These are phyloP conservation scores for Monosporozyma unispora DNA, from an alignment of 805 yeast genomes.

Conservation along the genomic window DNA sequence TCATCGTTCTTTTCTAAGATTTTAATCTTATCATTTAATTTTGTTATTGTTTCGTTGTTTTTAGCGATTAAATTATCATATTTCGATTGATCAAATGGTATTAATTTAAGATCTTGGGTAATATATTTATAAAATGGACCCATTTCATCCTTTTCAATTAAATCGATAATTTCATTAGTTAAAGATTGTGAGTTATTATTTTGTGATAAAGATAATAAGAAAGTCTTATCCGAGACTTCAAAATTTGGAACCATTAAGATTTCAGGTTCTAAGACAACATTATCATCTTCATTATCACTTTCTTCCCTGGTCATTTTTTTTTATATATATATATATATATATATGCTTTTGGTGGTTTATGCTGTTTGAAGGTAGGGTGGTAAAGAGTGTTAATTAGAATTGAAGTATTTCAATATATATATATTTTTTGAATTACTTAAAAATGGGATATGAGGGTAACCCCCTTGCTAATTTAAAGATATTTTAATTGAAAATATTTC, in stretches of 20 bases:
- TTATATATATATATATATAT: neutral
- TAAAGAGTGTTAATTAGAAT: too few species aligned
- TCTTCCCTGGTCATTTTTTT: neutral
- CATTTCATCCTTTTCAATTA: conserved; percentile 51
- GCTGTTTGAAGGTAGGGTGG: neutral
- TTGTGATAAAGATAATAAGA: conserved; percentile 40
- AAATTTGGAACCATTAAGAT: conserved; percentile 64
- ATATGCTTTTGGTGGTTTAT: neutral
- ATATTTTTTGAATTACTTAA: too few species aligned
- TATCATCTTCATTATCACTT: conserved; percentile 12
- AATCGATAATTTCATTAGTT: conserved; percentile 34
- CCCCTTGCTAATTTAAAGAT: too few species aligned
- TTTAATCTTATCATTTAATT: conserved; percentile 37
- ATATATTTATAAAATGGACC: conserved; percentile 79
- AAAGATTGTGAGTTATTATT: conserved; percentile 10
- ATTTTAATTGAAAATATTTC: too few species aligned
- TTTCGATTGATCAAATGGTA: conserved; percentile 50
- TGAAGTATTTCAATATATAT: neutral
- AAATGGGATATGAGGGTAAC: too few species aligned
- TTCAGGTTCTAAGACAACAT: conserved; percentile 19
- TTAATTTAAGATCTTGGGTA: conserved; percentile 32
- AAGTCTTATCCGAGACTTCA: conserved; percentile 71
- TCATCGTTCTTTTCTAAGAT: conserved; percentile 56
- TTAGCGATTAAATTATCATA: conserved; percentile 41
- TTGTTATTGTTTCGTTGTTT: conserved; percentile 48